Evolutionary conservation across 164 flowering plant species (phyloP), one percentile per base, ranked within the genome.

Genomic region (Cinnamomum chago): DNA sequence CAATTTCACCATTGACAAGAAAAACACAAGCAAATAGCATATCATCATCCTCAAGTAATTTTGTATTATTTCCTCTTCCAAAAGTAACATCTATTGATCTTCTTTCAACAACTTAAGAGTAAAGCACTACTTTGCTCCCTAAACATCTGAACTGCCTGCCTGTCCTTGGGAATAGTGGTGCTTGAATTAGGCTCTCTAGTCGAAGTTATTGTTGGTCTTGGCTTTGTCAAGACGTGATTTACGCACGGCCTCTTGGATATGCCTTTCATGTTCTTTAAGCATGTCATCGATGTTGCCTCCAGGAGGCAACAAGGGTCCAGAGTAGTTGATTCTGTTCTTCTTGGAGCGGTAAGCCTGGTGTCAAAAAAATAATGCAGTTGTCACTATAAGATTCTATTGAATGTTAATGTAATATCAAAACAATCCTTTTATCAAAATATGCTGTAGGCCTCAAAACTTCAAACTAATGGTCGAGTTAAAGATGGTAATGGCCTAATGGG

Each of bases 251-350:
- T 88, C 84, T 79, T 93, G 97, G 73, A 95, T 93, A 76, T 90
- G 94, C 79, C 92, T 87, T 77, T 95, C 98, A 60, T 95, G 97
- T 82, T 93, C 95, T 82, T 82, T 93, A 7, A 95, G 89, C 90
- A 95, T 88, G 25, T 95, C 98, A 10, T 95, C 98, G 17, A 93
- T 79, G 86, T 88, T 93, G 50, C 93, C 97, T 7, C 90, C 86
- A 55, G 97, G 91, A 60, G 97, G 92, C 81, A 92, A 73, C 84
- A 95, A 74, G 35, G 97, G 97, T 72, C 97, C 97, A 15, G 98
- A 95, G 80, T 82, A 89, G 70, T 86, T 91, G 58, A 92, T 91
- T 73, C 91, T 84, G 81, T 75, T 88, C 79, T 86, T 90, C 89
- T 86, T 89, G 11, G 81, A 78, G 12, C 72, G 80, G 69, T 86